Conservation (phyloP, 2,329 filamentous ascomycete species). For the Ophiostoma tasmaniense region DNA sequence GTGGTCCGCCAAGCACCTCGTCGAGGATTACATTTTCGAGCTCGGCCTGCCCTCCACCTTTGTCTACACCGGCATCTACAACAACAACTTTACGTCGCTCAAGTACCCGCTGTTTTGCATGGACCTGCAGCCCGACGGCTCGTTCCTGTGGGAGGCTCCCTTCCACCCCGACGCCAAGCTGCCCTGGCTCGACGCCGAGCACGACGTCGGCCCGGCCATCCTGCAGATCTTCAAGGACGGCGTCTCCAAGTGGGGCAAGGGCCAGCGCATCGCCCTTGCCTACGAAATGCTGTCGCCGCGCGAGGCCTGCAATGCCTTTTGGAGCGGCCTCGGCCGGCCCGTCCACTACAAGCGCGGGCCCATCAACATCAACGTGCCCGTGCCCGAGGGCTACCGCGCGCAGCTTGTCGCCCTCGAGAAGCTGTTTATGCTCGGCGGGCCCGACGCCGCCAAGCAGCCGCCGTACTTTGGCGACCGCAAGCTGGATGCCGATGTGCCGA, state of each 20-base stretch:
- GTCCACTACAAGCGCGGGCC: conserved; percentile 70
- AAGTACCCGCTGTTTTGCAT: conserved; percentile 93
- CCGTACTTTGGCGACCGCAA: conserved; percentile 53
- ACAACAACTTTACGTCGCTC: conserved; percentile 96
- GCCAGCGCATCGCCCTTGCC: conserved; percentile 69
- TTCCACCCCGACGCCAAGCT: conserved; percentile 84
- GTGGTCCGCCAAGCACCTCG: conserved; percentile 86
- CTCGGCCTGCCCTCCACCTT: conserved; percentile 81
- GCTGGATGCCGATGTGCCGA: conserved; percentile 57
- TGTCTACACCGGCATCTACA: conserved; percentile 94
- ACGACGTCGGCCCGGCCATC: conserved; percentile 87
- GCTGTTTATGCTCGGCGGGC: conserved; percentile 45
- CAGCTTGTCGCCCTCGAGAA: conserved; percentile 66
- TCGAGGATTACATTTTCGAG: conserved; percentile 83
- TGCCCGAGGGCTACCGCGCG: conserved; percentile 79
- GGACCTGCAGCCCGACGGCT: conserved; percentile 75
- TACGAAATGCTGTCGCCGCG: conserved; percentile 81
- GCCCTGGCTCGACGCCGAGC: conserved; percentile 93
- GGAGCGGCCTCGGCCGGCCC: conserved; percentile 65
- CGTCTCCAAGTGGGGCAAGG: conserved; percentile 68
- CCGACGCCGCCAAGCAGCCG: conserved; percentile 48
- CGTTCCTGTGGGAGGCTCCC: conserved; percentile 86
- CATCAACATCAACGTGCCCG: conserved; percentile 76
- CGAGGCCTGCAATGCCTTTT: conserved; percentile 75
- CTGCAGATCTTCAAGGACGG: conserved; percentile 95